Base-by-base conservation (phyloP, 768 basidiomycete genomes). In the Psilocybe subaeruginosa region DNA sequence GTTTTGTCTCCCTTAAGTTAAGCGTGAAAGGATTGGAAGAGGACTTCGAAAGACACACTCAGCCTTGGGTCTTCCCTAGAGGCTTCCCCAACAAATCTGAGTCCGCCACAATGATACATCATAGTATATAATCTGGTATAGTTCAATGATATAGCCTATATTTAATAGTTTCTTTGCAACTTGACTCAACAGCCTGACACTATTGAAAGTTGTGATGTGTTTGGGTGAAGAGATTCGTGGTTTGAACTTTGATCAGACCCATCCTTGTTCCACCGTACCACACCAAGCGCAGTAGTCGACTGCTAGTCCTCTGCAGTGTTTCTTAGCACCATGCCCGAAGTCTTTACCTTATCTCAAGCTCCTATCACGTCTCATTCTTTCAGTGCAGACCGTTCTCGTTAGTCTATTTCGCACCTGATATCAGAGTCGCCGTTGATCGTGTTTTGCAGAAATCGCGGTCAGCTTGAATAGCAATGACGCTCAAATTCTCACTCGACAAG, bases 281-380 rank as follows among this genome's bases (percentile, higher is more conserved):
- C 46, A 31, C 9, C 30, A 64, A 66, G 54, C 74, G 81, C 85
- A 85, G 87, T 84, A 89, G 91, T 93, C 70, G 91, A 93, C 91
- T 93, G 91, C 77, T 85, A 83, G 90, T 92, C 91, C 92, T 93
- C 79, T 80, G 81, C 70, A 58, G 58, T 64, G 59, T 56, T 23
- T 41, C n/a, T 51, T 37, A 54, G 43, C 48, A 60, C 8, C 50
- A 85, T 93, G 76, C 91, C 92, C 50, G 87, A 95, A 81, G 81
- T 93, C 5, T 90, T 85, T 73, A 83, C 84, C 56, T 81, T 98
- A 50, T 82, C 91, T n/a, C 87, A 93, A 69, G 84, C 84, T 0
- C 94, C 96, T 31, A 84, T 99, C 54, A 95, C 93, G 3, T 88
- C 89, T 45, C 94, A 97, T 74, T 84, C 93, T 1, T 99, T 99